Percentiles rank a stretch among this genome's conserved stretches.
These are phyloP conservation scores for Paecilomyces niveus DNA, from an alignment of 2,329 filamentous ascomycete genomes.

Conservation along the genomic window DNA sequence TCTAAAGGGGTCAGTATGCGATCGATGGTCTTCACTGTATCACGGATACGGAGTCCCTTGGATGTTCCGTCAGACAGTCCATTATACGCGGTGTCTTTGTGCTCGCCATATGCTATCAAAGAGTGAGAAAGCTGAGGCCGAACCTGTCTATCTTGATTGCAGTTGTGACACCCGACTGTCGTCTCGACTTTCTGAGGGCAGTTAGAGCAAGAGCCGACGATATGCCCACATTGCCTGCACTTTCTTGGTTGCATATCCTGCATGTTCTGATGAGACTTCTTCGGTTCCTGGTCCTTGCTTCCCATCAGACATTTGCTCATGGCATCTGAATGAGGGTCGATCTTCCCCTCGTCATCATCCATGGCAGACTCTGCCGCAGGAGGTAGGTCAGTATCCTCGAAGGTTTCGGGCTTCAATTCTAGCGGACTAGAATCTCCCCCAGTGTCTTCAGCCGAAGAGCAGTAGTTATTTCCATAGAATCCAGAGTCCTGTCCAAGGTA, in stretches of 20 bases:
- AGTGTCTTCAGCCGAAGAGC: not conserved
- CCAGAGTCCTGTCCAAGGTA: not conserved
- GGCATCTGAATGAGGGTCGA: not conserved
- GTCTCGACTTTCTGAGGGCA: not conserved
- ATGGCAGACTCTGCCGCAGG: not conserved
- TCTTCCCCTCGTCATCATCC: not conserved
- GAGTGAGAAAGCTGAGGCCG: not conserved
- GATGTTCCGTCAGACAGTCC: too few relatives aligned
- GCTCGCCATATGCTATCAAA: not conserved
- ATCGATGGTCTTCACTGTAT: not conserved
- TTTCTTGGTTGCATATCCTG: not conserved
- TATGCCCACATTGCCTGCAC: not conserved
- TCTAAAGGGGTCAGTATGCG: not conserved
- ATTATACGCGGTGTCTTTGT: not conserved
- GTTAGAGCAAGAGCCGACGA: not conserved
- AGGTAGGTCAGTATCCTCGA: not conserved
- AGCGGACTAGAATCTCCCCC: not conserved
- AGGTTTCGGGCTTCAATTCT: not conserved
- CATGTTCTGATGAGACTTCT: not conserved
- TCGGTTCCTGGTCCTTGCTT: not conserved
- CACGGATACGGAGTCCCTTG: not conserved
- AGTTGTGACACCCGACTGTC: not conserved
- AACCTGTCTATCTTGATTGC: not conserved
- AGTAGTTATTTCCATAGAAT: not conserved
- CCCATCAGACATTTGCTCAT: too few relatives aligned